These are phyloP conservation scores for Aegilops tauschii DNA, from an alignment of 176 grass and related monocot species.

Conservation along the genomic window DNA sequence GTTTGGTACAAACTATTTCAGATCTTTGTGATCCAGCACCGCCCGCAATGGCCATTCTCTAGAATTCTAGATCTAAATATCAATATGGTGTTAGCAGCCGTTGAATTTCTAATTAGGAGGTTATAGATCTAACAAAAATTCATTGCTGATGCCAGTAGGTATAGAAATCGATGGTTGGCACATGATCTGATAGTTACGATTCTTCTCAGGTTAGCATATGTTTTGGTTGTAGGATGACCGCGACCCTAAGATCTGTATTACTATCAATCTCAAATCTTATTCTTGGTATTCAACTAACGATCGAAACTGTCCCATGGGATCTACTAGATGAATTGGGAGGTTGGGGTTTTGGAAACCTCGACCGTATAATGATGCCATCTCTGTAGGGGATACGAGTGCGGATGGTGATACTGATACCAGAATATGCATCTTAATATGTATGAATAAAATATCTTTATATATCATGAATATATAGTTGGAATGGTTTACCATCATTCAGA, in stretches of 20 bases:
- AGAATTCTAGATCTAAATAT: conserved; percentile 7
- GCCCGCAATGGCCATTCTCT: neutral
- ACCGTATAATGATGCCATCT: neutral
- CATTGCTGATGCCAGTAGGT: no score
- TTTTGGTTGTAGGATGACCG: neutral
- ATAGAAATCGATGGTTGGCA: no score
- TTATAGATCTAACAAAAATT: neutral
- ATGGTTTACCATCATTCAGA: neutral
- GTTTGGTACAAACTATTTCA: neutral
- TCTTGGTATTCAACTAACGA: neutral
- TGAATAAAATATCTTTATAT: neutral
- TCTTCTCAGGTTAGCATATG: neutral
- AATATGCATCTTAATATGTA: neutral
- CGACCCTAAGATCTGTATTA: neutral
- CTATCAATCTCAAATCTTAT: neutral
- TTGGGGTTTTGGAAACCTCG: neutral
- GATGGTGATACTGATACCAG: neutral
- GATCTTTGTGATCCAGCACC: neutral
- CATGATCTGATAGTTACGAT: neutral
- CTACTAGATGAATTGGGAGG: neutral
- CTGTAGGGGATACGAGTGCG: neutral
- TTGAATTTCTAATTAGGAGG: neutral
- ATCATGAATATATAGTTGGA: neutral
- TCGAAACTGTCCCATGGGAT: neutral
- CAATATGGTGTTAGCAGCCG: neutral